Conservation (phyloP, 345 rosid species). For the Salix arbutifolia region DNA sequence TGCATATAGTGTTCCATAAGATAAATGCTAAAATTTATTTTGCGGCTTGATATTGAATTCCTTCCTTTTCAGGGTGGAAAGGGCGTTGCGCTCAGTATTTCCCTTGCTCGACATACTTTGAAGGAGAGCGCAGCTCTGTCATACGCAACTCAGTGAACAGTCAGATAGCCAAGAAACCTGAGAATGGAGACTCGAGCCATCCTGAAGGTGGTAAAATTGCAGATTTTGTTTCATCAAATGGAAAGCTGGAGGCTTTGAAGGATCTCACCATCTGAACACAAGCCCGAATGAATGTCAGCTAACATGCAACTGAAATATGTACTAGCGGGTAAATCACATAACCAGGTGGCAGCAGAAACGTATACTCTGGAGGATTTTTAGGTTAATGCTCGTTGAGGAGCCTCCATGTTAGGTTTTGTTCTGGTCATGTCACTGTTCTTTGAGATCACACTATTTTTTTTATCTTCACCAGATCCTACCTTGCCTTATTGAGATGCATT, state of each 20-base stretch:
- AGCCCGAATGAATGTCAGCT: conserved; percentile 3
- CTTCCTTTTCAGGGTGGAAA: conserved; percentile 74
- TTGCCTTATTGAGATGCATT: conserved; percentile 30
- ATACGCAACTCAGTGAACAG: conserved; percentile 45
- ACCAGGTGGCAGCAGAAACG: conserved; percentile 5
- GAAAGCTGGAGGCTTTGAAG: conserved; percentile 54
- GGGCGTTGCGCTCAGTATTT: conserved; percentile 58
- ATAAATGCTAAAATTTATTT: neutral
- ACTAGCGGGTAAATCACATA: conserved; percentile 8
- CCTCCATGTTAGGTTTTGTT: conserved; percentile 4
- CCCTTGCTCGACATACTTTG: conserved; percentile 72
- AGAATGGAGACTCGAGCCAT: conserved; percentile 51
- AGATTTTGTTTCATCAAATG: conserved; percentile 52
- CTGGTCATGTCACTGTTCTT: neutral
- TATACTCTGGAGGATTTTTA: neutral
- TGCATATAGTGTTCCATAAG: neutral
- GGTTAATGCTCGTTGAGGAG: conserved; percentile 11
- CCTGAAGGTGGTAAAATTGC: conserved; percentile 34
- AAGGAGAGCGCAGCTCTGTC: conserved; percentile 64
- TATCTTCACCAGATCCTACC: conserved; percentile 5
- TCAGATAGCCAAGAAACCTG: conserved; percentile 35
- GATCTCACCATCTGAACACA: conserved; percentile 20
- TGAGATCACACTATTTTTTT: conserved; percentile 11
- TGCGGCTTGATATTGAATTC: neutral
- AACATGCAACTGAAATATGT: conserved; percentile 6